Conservation (phyloP, 257 asterid species). For the Nemophila menziesii region DNA sequence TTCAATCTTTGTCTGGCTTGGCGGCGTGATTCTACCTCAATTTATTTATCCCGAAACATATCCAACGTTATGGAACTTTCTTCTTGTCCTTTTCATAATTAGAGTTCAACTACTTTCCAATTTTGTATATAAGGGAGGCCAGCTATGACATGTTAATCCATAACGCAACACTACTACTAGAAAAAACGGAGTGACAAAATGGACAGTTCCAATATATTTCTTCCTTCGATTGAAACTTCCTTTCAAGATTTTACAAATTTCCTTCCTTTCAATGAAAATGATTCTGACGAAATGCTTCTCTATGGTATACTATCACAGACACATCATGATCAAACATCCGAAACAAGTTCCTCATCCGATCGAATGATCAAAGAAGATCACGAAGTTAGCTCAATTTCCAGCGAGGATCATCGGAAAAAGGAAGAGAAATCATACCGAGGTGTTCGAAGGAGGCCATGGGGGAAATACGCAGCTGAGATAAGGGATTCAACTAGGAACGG, state of each 20-base stretch:
- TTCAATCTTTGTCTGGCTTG: slow-evolving; percentile 13
- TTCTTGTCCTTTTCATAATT: not conserved
- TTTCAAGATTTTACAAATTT: slow-evolving; percentile 10
- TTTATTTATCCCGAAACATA: not conserved
- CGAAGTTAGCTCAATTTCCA: slow-evolving; percentile 29
- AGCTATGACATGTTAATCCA: slow-evolving; percentile 3
- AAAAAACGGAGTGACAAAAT: not conserved
- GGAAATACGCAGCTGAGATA: slow-evolving; percentile 81
- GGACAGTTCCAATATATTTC: slow-evolving; percentile 23
- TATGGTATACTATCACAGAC: slow-evolving; percentile 26
- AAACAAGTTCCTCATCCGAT: slow-evolving; percentile 20
- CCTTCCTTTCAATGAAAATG: slow-evolving; percentile 36
- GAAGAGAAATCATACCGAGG: slow-evolving; percentile 46
- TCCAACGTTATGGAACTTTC: not conserved
- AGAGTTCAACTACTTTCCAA: not conserved
- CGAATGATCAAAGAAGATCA: slow-evolving; percentile 21
- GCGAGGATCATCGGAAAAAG: slow-evolving; percentile 7
- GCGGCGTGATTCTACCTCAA: slow-evolving; percentile 26
- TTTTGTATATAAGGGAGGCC: slow-evolving; percentile 17
- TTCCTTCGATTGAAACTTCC: slow-evolving; percentile 15
- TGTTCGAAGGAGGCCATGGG: slow-evolving; percentile 79
- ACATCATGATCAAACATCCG: slow-evolving; percentile 20
- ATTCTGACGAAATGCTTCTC: slow-evolving; percentile 43
- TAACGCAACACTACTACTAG: not conserved
- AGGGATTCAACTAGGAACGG: slow-evolving; percentile 81